Evolutionary conservation across 768 basidiomycete genomes (phyloP).

Genomic region (Phylloporus sp.): DNA sequence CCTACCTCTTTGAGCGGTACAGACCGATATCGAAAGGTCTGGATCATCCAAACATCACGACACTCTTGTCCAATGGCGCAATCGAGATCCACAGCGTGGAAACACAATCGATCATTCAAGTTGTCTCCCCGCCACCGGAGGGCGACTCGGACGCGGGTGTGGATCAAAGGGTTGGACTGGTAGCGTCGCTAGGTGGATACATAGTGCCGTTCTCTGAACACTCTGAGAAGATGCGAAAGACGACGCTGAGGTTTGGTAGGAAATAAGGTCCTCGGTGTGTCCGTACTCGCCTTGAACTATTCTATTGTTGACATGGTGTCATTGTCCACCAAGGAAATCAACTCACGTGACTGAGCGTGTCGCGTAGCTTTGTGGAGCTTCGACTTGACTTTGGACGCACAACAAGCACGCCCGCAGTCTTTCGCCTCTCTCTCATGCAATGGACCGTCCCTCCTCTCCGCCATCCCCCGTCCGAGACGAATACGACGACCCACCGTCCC

Average conservation of each 20-base stretch:
- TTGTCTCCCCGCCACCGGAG: conserved; percentile 47
- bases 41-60: conserved; percentile 76
- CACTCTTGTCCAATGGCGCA: conserved; percentile 72
- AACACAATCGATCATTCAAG: conserved; percentile 66
- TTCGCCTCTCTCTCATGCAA: neutral
- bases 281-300: conserved; percentile 5
- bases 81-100: conserved; percentile 81
- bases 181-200: conserved; percentile 34
- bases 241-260: conserved; percentile 26
- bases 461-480: conserved; percentile 8
- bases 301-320: conserved; percentile 7
- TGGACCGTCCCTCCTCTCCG: conserved; percentile 10
- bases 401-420: conserved; percentile 5
- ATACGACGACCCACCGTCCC: conserved; percentile 15
- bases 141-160: conserved; percentile 5
- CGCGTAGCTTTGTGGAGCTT: conserved; percentile 23
- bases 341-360: conserved; percentile 23
- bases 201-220: conserved; percentile 40
- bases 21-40: conserved; percentile 44
- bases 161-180: conserved; percentile 29
- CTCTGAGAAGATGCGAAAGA: conserved; percentile 36
- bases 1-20: neutral
- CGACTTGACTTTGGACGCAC: conserved; percentile 8
- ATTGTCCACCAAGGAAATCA: conserved; percentile 10
- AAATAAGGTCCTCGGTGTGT: conserved; percentile 22